phyloP scores from a whole-genome alignment of 2,329 filamentous ascomycete genomes.

The Epichloe scottii region DNA sequence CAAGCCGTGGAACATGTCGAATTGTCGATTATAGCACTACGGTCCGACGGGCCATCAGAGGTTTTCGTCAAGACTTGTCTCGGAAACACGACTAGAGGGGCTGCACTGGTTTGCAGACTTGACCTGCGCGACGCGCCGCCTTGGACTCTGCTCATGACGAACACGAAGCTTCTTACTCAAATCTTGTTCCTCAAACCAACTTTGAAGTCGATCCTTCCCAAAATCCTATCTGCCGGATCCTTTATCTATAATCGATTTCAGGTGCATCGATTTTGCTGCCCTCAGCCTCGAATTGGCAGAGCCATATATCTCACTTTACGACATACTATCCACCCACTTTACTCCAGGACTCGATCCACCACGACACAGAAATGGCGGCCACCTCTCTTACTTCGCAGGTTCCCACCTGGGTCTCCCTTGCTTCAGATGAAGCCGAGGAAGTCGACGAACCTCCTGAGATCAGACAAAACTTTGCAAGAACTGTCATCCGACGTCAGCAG shows the following conservation, averaged over 20 bases:
- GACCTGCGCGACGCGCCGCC: slow-evolving; percentile 10
- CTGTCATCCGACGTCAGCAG: slow-evolving; percentile 32
- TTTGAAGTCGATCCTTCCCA: neutral
- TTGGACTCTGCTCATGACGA: neutral
- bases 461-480: slow-evolving; percentile 32
- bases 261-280: neutral
- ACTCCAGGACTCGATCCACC: neutral
- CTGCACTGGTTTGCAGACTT: slow-evolving; percentile 15
- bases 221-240: neutral
- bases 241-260: neutral
- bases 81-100: slow-evolving; percentile 9
- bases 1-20: slow-evolving; percentile 17
- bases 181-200: neutral
- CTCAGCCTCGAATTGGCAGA: neutral
- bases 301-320: neutral
- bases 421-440: slow-evolving; percentile 57
- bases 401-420: slow-evolving; percentile 21
- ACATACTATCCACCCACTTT: neutral
- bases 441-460: slow-evolving; percentile 79
- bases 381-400: slow-evolving; percentile 13
- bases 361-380: slow-evolving; percentile 15
- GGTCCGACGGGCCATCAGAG: slow-evolving; percentile 24
- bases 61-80: slow-evolving; percentile 8
- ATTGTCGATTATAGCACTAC: slow-evolving; percentile 23
- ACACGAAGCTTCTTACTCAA: neutral